phyloP scores from a whole-genome alignment of 495 filamentous ascomycete species.

The Daldinia caldariorum region DNA sequence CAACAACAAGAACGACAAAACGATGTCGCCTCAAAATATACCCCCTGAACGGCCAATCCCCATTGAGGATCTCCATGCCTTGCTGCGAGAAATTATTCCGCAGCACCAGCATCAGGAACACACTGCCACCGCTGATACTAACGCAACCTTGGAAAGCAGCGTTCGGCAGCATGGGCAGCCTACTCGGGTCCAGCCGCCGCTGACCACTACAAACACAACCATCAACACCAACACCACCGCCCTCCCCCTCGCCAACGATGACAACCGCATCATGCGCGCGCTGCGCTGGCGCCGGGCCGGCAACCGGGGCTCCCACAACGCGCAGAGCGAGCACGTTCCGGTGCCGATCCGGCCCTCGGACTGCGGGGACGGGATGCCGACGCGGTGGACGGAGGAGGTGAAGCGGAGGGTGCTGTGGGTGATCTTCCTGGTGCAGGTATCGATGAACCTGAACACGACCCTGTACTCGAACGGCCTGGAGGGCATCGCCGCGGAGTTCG shows the following conservation, averaged over 20 bases:
- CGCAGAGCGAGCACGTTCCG: background rate
- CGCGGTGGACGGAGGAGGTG: slow-evolving; percentile 58
- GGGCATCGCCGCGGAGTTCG: slow-evolving; percentile 62
- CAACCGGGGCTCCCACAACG: background rate
- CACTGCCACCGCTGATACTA: background rate
- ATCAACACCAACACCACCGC: too few relatives aligned
- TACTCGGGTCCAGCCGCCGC: background rate
- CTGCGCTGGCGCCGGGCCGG: background rate
- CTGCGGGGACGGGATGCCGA: slow-evolving; percentile 61
- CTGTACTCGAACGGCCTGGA: slow-evolving; percentile 54
- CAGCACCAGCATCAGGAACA: background rate
- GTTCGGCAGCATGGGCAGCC: background rate
- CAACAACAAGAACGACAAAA: background rate
- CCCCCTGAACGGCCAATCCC: too few relatives aligned
- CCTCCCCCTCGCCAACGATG: background rate
- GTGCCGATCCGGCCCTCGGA: slow-evolving; percentile 25
- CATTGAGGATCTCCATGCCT: background rate
- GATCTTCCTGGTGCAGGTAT: slow-evolving; percentile 35
- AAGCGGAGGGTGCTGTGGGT: slow-evolving; percentile 60
- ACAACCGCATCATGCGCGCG: background rate
- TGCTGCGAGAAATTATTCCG: background rate
- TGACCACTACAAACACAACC: too few relatives aligned
- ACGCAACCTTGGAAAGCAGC: background rate
- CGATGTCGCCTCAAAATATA: background rate
- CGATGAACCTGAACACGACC: slow-evolving; percentile 64